A percentile compares a stretch with the other conserved stretches of the same genome.
Conservation (phyloP, 306 rosid genomes). For the Quercus robur region DNA sequence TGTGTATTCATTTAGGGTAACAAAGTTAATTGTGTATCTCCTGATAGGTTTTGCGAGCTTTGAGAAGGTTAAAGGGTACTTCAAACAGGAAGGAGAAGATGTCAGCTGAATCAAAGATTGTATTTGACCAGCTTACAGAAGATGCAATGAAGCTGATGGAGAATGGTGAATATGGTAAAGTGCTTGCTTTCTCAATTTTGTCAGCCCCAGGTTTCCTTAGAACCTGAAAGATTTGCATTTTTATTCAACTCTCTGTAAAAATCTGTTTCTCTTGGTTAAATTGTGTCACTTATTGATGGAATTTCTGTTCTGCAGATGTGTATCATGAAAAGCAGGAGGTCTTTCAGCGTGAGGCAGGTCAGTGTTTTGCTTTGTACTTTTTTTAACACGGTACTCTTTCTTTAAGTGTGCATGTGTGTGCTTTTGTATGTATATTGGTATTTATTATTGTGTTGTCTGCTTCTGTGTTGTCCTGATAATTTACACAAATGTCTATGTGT, state of each 20-base stretch:
- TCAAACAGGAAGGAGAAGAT: constrained; percentile 74
- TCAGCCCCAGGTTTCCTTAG: neutral
- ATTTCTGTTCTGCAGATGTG: constrained; percentile 56
- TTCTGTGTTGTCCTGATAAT: neutral
- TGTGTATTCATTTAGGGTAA: constrained; percentile 10
- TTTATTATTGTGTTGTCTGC: neutral
- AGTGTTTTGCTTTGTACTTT: neutral
- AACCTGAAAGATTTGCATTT: neutral
- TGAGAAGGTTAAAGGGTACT: constrained; percentile 94
- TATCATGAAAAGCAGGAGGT: constrained; percentile 85
- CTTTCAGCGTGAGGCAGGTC: constrained; percentile 89
- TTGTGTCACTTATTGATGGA: constrained; percentile 8
- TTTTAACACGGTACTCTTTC: neutral
- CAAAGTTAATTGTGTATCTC: constrained; percentile 24
- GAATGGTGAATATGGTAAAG: constrained; percentile 88
- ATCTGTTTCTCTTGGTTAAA: constrained; percentile 2
- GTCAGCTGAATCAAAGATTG: constrained; percentile 62
- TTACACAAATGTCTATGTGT: neutral
- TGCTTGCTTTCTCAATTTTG: constrained; percentile 15
- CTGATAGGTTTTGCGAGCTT: constrained; percentile 73
- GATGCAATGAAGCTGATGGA: constrained; percentile 92
- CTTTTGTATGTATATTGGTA: neutral
- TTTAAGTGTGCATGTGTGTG: neutral
- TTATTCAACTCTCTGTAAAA: neutral
- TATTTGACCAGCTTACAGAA: constrained; percentile 94